Base-by-base conservation (phyloP, 1,284 basidiomycete genomes). In the Sporisorium scitamineum region DNA sequence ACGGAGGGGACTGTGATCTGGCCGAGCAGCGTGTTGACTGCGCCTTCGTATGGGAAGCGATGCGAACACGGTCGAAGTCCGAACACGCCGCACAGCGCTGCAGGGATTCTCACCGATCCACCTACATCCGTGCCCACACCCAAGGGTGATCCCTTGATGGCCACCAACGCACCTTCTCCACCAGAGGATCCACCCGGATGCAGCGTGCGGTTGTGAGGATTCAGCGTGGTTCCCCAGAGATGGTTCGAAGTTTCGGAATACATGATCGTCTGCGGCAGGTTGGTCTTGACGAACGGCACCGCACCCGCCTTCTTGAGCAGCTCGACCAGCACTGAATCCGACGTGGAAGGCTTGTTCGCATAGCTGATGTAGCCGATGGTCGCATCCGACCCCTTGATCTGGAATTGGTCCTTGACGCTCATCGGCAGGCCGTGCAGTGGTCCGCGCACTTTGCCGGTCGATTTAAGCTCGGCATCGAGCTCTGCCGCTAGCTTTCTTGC, bases 51-150 rank as follows among this genome's bases (percentile, higher is more conserved):
- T 0, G 93, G 92, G 32, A 93, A 87, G 7, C 93, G 89, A 29
- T 89, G 88, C 69, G 88, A 91, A 1, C 91, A 92, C 0, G 92
- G 92, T 22, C 91, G 89, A 31, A 94, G 86, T 9, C 89, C 90
- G 80, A 92, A 94, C 16, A 91, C 78, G 1, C 91, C 91, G 72
- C 88, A 89, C 72, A 91, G 89, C 0, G 89, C 87, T 6, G 90
- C 86, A 5, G 93, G 93, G 60, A 92, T 91, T 16, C 92, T 90
- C 7, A 61, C 61, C n/a, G 82, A 82, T 27, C 93, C 94, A 54
- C 91, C 91, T 39, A 92, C 88, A 80, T 92, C 91, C 4, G 90
- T 90, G 13, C 91, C 91, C 11, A 92, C 88, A 27, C 91, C 91
- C 11, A 92, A 80, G 11, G 66, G 71, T 9, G 69, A 75, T n/a